Evolutionary conservation across 2,329 filamentous ascomycete genomes (phyloP).

Genomic region (Talaromyces sp.): DNA sequence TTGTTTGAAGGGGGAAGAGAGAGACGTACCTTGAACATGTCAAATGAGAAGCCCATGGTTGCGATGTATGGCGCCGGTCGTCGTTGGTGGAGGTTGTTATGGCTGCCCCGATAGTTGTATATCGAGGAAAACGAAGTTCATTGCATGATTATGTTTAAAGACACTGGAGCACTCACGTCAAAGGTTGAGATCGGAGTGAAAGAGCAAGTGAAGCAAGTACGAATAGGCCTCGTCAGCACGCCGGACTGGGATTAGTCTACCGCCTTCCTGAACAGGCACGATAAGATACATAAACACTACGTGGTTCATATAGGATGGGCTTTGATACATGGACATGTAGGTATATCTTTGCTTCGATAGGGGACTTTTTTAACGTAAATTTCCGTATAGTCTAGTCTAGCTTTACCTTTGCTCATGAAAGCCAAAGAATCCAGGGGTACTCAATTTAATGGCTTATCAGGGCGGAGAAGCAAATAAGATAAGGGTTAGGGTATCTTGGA

Average conservation of each 20-base stretch:
- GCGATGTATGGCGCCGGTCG: neutral
- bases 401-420: neutral
- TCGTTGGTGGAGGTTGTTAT: neutral
- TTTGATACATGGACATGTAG: too few species aligned
- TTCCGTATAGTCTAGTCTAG: too few species aligned
- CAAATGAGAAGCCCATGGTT: conserved; percentile 17
- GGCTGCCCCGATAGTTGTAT: neutral
- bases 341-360: neutral
- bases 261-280: neutral
- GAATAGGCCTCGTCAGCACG: neutral
- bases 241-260: conserved; percentile 8
- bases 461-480: neutral
- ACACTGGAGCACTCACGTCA: too few species aligned
- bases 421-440: neutral
- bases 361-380: too few species aligned
- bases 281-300: neutral
- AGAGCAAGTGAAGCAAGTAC: neutral
- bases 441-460: neutral
- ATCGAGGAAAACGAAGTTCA: neutral
- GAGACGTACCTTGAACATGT: conserved; percentile 16
- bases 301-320: neutral
- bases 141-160: neutral
- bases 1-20: neutral
- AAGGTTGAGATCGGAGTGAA: neutral
- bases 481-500: neutral